A percentile compares a stretch with the other conserved stretches of the same genome.
Conservation (phyloP, 345 rosid species). For the Eucalyptus erythrocorys region DNA sequence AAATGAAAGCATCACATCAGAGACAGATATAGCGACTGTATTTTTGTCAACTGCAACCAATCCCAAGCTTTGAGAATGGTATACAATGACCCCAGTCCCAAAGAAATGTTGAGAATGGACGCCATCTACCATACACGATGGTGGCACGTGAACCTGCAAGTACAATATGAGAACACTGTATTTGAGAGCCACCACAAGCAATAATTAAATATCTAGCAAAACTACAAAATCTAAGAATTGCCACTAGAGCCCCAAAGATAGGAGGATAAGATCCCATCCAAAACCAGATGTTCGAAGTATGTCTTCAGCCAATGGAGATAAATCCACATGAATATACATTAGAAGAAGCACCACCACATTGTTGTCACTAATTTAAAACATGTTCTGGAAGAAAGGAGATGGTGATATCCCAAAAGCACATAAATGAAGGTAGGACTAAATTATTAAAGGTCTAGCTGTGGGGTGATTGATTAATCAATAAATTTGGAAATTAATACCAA, state of each 20-base stretch:
- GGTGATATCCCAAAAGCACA: not conserved
- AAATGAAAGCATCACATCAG: conserved; percentile 92
- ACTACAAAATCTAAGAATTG: not conserved
- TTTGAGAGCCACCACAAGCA: not conserved
- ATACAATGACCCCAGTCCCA: conserved; percentile 85
- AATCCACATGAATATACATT: not conserved
- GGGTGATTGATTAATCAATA: not conserved
- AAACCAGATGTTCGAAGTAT: not conserved
- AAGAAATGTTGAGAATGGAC: conserved; percentile 69
- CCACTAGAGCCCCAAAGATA: not conserved
- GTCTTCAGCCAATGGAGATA: not conserved
- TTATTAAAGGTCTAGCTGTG: not conserved
- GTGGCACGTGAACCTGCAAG: conserved; percentile 90
- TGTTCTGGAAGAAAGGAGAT: not conserved
- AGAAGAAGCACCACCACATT: not conserved
- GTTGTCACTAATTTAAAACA: not conserved
- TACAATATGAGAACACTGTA: not conserved
- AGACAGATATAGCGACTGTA: conserved; percentile 71
- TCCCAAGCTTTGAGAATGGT: conserved; percentile 85
- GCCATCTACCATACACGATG: conserved; percentile 89
- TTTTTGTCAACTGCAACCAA: conserved; percentile 90
- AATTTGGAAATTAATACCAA: not conserved
- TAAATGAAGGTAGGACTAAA: not conserved
- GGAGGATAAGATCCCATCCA: not conserved
- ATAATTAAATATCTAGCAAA: not conserved